These are phyloP conservation scores for Lodderomyces metapsilosis DNA, from an alignment of 1,139 yeast species.

Conservation along the genomic window DNA sequence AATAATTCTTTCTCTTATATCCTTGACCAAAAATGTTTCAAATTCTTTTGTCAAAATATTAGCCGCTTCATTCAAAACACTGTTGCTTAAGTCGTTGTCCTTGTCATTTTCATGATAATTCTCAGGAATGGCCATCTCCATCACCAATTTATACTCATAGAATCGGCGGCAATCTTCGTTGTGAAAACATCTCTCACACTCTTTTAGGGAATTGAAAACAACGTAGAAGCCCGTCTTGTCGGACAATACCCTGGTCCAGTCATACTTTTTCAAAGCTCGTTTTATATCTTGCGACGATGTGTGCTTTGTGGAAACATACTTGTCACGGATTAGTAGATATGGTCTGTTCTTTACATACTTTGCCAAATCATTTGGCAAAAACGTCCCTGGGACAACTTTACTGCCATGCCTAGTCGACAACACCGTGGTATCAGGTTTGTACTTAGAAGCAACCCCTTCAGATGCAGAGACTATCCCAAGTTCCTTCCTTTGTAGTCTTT, in stretches of 20 bases:
- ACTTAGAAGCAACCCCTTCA: slow-evolving; percentile 9
- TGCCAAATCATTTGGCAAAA: slow-evolving; percentile 46
- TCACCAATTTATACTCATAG: slow-evolving; percentile 48
- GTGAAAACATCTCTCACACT: slow-evolving; percentile 65
- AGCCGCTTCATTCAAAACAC: slow-evolving; percentile 56
- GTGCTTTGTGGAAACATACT: slow-evolving; percentile 50
- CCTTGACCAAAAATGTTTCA: slow-evolving; percentile 61
- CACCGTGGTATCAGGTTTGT: slow-evolving; percentile 35
- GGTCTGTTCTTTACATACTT: slow-evolving; percentile 54
- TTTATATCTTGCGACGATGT: slow-evolving; percentile 56
- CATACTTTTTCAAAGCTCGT: slow-evolving; percentile 51
- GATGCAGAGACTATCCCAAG: not conserved
- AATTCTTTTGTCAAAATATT: slow-evolving; percentile 62
- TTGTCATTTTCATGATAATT: slow-evolving; percentile 17
- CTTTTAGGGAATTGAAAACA: slow-evolving; percentile 61
- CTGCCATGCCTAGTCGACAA: slow-evolving; percentile 32
- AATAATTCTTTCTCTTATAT: slow-evolving; percentile 70
- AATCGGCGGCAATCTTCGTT: slow-evolving; percentile 63
- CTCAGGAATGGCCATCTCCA: slow-evolving; percentile 55
- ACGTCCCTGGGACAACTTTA: slow-evolving; percentile 32
- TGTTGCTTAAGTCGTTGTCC: slow-evolving; percentile 15
- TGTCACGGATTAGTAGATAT: slow-evolving; percentile 53
- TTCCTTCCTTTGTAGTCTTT: slow-evolving; percentile 7
- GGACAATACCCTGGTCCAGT: slow-evolving; percentile 63
- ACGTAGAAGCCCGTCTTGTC: slow-evolving; percentile 69